Percentiles rank a stretch among this genome's conserved stretches.
phyloP scores from a whole-genome alignment of 2,329 filamentous ascomycete species.

The Apiospora saccharicola region DNA sequence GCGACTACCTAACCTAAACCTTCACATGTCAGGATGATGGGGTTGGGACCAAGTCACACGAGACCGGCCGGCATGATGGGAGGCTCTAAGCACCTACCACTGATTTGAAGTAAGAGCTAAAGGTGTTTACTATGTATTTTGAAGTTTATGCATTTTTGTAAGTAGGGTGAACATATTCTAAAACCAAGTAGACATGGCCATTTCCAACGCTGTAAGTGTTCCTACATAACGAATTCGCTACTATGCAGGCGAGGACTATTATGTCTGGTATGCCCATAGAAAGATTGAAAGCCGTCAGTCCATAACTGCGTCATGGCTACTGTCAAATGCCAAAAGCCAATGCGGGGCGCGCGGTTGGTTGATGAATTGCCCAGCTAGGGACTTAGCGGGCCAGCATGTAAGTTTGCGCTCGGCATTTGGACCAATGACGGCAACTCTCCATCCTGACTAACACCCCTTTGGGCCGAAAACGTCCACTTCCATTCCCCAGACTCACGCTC shows the following conservation, averaged over 20 bases:
- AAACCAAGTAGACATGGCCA: not conserved
- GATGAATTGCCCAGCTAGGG: constrained; percentile 1
- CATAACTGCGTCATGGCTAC: constrained; percentile 18
- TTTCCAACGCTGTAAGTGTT: not conserved
- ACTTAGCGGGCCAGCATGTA: not conserved
- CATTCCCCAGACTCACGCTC: constrained; percentile 26
- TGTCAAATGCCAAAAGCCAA: constrained; percentile 37
- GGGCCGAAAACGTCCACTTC: constrained; percentile 43
- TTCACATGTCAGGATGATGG: constrained; percentile 18
- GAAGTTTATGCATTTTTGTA: not conserved
- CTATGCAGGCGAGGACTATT: no score
- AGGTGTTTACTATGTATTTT: not conserved
- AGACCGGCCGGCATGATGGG: not conserved
- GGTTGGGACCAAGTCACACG: not conserved
- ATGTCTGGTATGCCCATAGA: not conserved
- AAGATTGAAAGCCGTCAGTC: not conserved
- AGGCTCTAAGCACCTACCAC: not conserved
- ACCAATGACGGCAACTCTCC: constrained; percentile 50
- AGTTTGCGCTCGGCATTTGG: constrained; percentile 49
- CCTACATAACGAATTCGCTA: not conserved
- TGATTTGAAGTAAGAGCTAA: not conserved
- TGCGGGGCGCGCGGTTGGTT: constrained; percentile 15
- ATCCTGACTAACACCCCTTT: constrained; percentile 43
- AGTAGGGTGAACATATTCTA: not conserved
- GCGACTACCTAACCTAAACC: not conserved